Evolutionary conservation across 1,284 basidiomycete species (phyloP).

Genomic region (Cutaneotrichosporon mucoides): DNA sequence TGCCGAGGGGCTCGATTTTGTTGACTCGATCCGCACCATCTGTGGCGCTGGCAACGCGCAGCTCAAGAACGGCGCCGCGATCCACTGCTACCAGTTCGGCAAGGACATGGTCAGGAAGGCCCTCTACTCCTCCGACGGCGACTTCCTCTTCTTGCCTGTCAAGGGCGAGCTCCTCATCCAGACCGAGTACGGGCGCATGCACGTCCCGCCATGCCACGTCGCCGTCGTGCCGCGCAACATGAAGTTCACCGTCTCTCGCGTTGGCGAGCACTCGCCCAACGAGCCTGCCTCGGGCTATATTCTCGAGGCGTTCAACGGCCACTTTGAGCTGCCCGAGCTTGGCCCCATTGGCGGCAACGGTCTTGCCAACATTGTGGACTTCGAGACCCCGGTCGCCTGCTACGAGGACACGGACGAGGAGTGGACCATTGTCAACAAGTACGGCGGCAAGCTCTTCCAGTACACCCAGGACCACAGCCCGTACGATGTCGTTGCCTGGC

Average conservation of each 20-base stretch:
- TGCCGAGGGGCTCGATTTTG: slow-evolving; percentile 55
- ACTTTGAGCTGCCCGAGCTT: slow-evolving; percentile 63
- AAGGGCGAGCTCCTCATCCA: slow-evolving; percentile 63
- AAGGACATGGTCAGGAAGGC: slow-evolving; percentile 62
- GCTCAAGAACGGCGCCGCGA: slow-evolving; percentile 58
- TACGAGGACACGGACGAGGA: slow-evolving; percentile 57
- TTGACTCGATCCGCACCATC: slow-evolving; percentile 62
- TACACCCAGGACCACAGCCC: slow-evolving; percentile 49
- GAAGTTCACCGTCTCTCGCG: slow-evolving; percentile 57
- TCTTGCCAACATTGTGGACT: slow-evolving; percentile 62
- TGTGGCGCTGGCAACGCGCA: slow-evolving; percentile 64
- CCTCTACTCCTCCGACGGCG: slow-evolving; percentile 65
- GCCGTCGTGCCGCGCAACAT: slow-evolving; percentile 63
- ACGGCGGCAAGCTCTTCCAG: slow-evolving; percentile 38
- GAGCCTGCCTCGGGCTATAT: slow-evolving; percentile 50
- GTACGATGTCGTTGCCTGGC: slow-evolving; percentile 64
- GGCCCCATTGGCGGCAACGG: slow-evolving; percentile 63
- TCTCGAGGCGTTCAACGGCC: slow-evolving; percentile 61
- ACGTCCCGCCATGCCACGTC: slow-evolving; percentile 63
- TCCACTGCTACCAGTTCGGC: slow-evolving; percentile 62
- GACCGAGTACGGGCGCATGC: slow-evolving; percentile 65
- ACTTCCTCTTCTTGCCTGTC: slow-evolving; percentile 64
- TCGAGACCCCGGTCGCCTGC: slow-evolving; percentile 59
- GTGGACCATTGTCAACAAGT: slow-evolving; percentile 51
- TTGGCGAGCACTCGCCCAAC: slow-evolving; percentile 2